Conservation (phyloP, 441 rosid species). For the Erysimum pusillum region DNA sequence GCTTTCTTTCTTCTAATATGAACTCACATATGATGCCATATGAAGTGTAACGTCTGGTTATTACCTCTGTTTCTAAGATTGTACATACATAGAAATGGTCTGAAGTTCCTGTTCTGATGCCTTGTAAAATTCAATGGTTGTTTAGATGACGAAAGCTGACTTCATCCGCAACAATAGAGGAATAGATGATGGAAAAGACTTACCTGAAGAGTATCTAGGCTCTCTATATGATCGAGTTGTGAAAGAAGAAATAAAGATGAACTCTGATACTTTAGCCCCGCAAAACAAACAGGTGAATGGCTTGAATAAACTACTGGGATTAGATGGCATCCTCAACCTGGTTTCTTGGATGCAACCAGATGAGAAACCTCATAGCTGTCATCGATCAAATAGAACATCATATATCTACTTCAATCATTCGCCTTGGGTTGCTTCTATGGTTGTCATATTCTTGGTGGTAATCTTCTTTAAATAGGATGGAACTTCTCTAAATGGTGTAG, state of each 20-base stretch:
- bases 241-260: conserved; percentile 94
- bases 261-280: conserved; percentile 78
- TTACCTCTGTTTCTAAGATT: conserved; percentile 27
- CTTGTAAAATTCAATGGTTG: conserved; percentile 35
- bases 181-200: conserved; percentile 96
- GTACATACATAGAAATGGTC: conserved; percentile 16
- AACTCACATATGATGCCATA: not conserved
- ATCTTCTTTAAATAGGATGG: too few relatives aligned
- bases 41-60: not conserved
- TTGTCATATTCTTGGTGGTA: too few relatives aligned
- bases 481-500: too few relatives aligned
- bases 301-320: conserved; percentile 86
- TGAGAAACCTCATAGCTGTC: conserved; percentile 93
- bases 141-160: conserved; percentile 95
- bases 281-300: conserved; percentile 91
- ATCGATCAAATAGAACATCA: too few relatives aligned
- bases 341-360: conserved; percentile 89
- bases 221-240: conserved; percentile 89
- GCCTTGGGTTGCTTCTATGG: too few relatives aligned
- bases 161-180: conserved; percentile 91
- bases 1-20: conserved; percentile 24
- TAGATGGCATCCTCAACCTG: conserved; percentile 91
- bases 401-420: too few relatives aligned
- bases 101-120: conserved; percentile 40
- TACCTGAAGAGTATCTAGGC: conserved; percentile 89